Base-by-base conservation (phyloP, 2,329 filamentous ascomycete genomes). In the Rhynchosporium agropyri region DNA sequence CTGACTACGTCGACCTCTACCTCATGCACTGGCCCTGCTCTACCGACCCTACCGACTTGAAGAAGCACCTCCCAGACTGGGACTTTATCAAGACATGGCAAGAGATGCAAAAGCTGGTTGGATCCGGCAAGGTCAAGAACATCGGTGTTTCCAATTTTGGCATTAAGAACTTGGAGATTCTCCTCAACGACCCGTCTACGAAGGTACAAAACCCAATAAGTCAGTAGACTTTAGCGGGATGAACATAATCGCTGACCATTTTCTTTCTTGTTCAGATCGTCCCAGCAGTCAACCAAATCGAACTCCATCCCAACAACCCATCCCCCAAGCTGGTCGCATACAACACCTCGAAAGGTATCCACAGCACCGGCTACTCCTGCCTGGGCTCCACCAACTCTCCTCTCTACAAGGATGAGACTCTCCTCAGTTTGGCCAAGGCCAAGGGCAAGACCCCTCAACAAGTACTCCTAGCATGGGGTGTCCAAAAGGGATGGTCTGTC, bases 91-190 rank as follows among this genome's bases (percentile, higher is more conserved):
- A 95, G 77, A 95, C 91, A 31, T 96, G 84, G 85, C 79, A 81
- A 65, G 87, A 88, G 79, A 80, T 90, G 81, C 85, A 90, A 78
- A 89, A 89, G 80, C 80, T 91, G 53, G 78, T 85, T 29, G 84
- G 77, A 10, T 86, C 84, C 50, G 87, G 88, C 75, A 90, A 91
- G 77, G 89, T 89, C 58, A 84, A 83, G 77, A 91, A 91, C 80
- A 92, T 94, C 74, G 91, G 91, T 71, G 89, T 95, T 62, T 92
- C 89, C 76, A 96, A 96, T 83, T 95, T 96, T 76, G 89, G 83
- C 67, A 91, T 93, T 75, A 85, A 80, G 76, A 90, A 95, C 77
- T 80, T 95, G 43, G 89, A 94, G 81, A 90, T 85, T 76, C 82
- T 95, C 63, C 80, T 95, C 65, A 85, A 83, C 69, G 83, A 89